These are phyloP conservation scores for Camelina neglecta DNA, from an alignment of 345 rosid genomes.

Conservation along the genomic window DNA sequence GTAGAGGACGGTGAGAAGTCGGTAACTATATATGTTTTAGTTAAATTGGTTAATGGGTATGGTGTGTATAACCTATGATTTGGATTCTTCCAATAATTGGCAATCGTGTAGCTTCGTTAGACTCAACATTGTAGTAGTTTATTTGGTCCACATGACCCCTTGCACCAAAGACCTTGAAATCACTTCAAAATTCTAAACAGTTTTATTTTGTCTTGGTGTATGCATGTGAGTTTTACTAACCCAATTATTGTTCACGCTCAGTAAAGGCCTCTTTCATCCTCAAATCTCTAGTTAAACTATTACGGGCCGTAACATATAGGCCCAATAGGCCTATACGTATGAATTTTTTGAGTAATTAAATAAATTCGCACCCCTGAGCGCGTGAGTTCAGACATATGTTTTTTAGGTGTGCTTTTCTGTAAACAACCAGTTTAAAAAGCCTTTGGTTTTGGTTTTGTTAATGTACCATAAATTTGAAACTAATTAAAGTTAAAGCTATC, in stretches of 20 bases:
- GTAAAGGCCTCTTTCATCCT: background rate
- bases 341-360: background rate
- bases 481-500: too few relatives aligned
- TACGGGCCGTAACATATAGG: background rate
- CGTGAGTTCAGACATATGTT: background rate
- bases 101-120: conserved; percentile 26
- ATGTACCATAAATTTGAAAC: too few relatives aligned
- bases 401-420: background rate
- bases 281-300: background rate
- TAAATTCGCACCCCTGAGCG: background rate
- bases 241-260: background rate
- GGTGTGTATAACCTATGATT: conserved; percentile 23
- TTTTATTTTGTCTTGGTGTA: background rate
- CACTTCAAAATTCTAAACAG: background rate
- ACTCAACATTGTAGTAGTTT: conserved; percentile 13
- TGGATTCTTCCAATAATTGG: conserved; percentile 11
- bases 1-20: conserved; percentile 9
- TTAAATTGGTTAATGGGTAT: conserved; percentile 4
- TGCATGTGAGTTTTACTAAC: background rate
- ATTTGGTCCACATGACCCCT: conserved; percentile 13
- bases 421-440: too few relatives aligned
- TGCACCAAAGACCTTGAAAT: conserved; percentile 7
- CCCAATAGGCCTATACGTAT: background rate
- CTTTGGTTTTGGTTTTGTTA: too few relatives aligned
- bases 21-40: background rate